Evolutionary conservation across 805 yeast species (phyloP), one percentile per base, ranked within the genome.

Genomic region (Barnettozyma vustinii): DNA sequence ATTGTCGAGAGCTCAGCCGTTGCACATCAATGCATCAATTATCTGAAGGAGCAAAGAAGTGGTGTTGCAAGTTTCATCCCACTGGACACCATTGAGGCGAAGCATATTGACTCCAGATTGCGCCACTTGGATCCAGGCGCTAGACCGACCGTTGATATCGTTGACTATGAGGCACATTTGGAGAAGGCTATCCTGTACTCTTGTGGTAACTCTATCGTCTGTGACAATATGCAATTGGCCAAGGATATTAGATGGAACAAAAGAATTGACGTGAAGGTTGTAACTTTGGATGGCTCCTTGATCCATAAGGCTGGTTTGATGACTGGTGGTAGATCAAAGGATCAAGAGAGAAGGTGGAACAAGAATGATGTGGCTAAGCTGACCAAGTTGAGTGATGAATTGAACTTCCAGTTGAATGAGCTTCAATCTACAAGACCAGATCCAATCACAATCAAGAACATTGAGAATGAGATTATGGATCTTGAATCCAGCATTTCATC

Each of bases 41-140:
- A 84, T 49, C 70, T 92, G 62, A 87, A 89, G 58, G 91, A 87
- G 55, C 92, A 92, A 61, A 76, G 96, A 55, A 72, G 84, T 12
- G 98, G 98, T 42, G 75, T 77, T 8, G 90, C 94, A 1, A 81
- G 95, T 1, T 91, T 94, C 58, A 84, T 94, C 51, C 98, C 99
- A 0, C 68, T 94, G 45, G 94, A 90, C 59, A 75, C 90, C 1
- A 82, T 94, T 30, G 77, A 73, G 9, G 79, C 80, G 1, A 74
- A 69, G 33, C 71, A 82, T 5, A 72, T 83, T 43, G 76, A 78
- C 45, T 70, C 77, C 21, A 70, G 74, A 44, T 65, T 85, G 27
- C 71, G 95, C 55, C 71, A 76, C 30, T 56, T 81, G 21, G 74
- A 76, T 44, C 70, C 69, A 7, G 67, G 68, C 10, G 86, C 83